Conservation (phyloP, 768 basidiomycete species). For the Boletus subcaerulescens region DNA sequence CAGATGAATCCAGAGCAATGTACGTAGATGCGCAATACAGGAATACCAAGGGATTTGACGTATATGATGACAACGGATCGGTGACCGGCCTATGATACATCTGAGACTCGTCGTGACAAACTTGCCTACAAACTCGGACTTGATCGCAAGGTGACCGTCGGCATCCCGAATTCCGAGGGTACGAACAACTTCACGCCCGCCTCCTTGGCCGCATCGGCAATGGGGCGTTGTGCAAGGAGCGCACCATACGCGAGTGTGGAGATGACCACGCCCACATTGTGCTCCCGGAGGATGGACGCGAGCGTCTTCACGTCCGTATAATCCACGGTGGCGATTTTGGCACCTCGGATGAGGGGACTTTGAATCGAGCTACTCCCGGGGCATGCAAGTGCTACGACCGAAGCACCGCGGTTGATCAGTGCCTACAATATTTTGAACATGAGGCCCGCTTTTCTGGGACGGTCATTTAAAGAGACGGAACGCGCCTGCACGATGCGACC, state of each 20-base stretch:
- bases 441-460: neutral
- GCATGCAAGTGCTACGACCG: slow-evolving; percentile 26
- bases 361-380: slow-evolving; percentile 19
- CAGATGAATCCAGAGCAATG: neutral
- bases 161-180: slow-evolving; percentile 38
- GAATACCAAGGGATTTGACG: slow-evolving; percentile 28
- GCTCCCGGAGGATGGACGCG: slow-evolving; percentile 25
- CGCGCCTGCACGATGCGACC: slow-evolving; percentile 31
- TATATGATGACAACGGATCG: neutral
- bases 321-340: slow-evolving; percentile 28
- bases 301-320: slow-evolving; percentile 25
- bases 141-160: slow-evolving; percentile 26
- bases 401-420: slow-evolving; percentile 17
- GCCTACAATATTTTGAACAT: slow-evolving; percentile 15
- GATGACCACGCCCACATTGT: slow-evolving; percentile 35
- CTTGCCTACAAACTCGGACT: slow-evolving; percentile 31
- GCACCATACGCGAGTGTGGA: slow-evolving; percentile 33
- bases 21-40: slow-evolving; percentile 33
- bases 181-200: slow-evolving; percentile 39
- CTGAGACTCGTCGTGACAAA: neutral
- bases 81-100: neutral
- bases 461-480: neutral
- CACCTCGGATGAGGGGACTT: slow-evolving; percentile 24
- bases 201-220: slow-evolving; percentile 36
- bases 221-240: slow-evolving; percentile 20